A percentile compares a stretch with the other conserved stretches of the same genome.
phyloP scores from a whole-genome alignment of 345 rosid genomes.

The Garcia nutans region DNA sequence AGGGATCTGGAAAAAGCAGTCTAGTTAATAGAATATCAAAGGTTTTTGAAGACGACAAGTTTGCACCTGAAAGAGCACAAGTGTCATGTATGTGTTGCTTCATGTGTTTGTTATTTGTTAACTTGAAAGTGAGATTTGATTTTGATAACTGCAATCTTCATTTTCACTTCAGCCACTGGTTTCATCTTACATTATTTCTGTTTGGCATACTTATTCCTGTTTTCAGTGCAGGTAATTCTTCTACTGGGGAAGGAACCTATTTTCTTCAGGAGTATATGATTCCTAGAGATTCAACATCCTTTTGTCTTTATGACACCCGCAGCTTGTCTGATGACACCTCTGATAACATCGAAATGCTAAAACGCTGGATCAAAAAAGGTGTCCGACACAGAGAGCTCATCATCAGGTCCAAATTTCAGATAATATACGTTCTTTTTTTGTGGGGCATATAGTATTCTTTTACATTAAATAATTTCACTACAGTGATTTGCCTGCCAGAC shows the following conservation, averaged over 20 bases:
- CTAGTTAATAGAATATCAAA: too few relatives aligned
- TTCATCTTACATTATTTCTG: not conserved
- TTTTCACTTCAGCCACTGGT: not conserved
- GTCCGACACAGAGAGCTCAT: slow-evolving; percentile 58
- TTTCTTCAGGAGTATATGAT: slow-evolving; percentile 72
- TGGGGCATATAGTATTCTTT: not conserved
- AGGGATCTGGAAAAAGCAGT: too few relatives aligned
- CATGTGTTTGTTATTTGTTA: too few relatives aligned
- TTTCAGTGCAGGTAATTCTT: slow-evolving; percentile 42
- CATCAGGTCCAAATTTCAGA: slow-evolving; percentile 42
- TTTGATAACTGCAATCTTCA: not conserved
- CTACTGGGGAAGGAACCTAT: slow-evolving; percentile 55
- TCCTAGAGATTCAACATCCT: slow-evolving; percentile 59
- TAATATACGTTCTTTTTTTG: slow-evolving; percentile 1
- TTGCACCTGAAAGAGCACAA: too few relatives aligned
- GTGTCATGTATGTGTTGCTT: too few relatives aligned
- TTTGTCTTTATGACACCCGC: slow-evolving; percentile 71
- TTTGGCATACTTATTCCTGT: not conserved
- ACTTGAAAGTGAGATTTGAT: slow-evolving; percentile 1
- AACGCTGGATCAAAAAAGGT: slow-evolving; percentile 61
- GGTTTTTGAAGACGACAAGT: too few relatives aligned
- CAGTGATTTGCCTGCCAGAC: slow-evolving; percentile 39
- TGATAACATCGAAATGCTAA: slow-evolving; percentile 46
- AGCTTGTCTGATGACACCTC: slow-evolving; percentile 42
- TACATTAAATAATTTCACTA: slow-evolving; percentile 9